Base-by-base conservation (phyloP, 2,329 filamentous ascomycete species). In the Plectosphaerella plurivora region DNA sequence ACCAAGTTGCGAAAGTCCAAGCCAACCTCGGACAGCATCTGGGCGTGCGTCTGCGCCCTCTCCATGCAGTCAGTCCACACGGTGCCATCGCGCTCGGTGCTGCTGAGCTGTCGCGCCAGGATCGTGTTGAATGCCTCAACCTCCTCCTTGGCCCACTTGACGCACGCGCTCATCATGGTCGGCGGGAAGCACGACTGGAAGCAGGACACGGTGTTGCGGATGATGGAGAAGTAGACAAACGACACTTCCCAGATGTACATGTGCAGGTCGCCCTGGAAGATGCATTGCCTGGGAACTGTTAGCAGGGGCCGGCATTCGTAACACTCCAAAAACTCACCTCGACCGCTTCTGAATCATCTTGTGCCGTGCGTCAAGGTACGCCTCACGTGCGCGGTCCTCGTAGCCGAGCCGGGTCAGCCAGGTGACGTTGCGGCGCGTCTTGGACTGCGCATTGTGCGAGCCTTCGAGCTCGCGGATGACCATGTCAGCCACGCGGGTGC, bases 141-240 rank as follows among this genome's bases (percentile, higher is more conserved):
- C 65, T 96, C 86, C 61, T 94, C 88, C 70, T 97, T 97, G n/a
- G 91, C 92, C 94, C 94, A 99, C 65, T 93, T 95, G 62, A 99
- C 93, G 61, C 91, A 96, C 1, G 92, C 91, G 63, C 91, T 96
- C 81, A 94, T 95, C 75, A 94, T 90, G 14, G 85, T 78, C 24
- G 89, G 81, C 11, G 91, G 87, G 66, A 97, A 97, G 67, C 91
- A 96, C 50, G 77, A 75, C 65, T 96, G 91, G 70, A 94, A 97
- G 63, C 89, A 92, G 63, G 83, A 82, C 55, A 97, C 88, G 0
- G 94, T 97, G 70, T 97, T 97, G 61, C 90, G 86, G 65, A 99
- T 93, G 58, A 96, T 81, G 51, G 86, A 91, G 71, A 99, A 99
- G 70, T 96, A 97, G 53, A 96, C 91, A 69, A 91, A 97, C 2